Evolutionary conservation across 1,139 yeast species (phyloP).

Genomic region (Yamadazyma buinensis): DNA sequence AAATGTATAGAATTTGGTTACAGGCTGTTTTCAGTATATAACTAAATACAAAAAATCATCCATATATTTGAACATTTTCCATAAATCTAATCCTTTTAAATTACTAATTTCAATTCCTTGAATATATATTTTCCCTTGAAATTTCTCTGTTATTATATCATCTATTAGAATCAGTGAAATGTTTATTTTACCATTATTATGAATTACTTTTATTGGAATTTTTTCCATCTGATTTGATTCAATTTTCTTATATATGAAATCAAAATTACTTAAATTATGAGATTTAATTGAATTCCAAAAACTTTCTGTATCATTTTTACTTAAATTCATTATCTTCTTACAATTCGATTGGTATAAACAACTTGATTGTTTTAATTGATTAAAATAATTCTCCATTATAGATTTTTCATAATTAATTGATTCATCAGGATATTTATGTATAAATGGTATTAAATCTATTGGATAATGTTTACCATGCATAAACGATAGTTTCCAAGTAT

Average conservation of each 20-base stretch:
- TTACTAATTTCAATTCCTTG: conserved; percentile 54
- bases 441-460: conserved; percentile 44
- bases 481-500: conserved; percentile 49
- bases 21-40: conserved; percentile 74
- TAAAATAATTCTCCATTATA: conserved; percentile 57
- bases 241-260: conserved; percentile 13
- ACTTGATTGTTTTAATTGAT: conserved; percentile 77
- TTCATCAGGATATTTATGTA: conserved; percentile 12
- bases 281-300: conserved; percentile 53
- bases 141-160: conserved; percentile 22
- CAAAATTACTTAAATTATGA: conserved; percentile 27
- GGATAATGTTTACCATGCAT: conserved; percentile 45
- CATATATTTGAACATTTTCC: conserved; percentile 51
- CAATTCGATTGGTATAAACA: conserved; percentile 71
- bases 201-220: too few species aligned
- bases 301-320: conserved; percentile 52
- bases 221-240: too few species aligned
- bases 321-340: conserved; percentile 69
- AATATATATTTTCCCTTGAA: conserved; percentile 21
- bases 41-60: conserved; percentile 73
- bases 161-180: conserved; percentile 41
- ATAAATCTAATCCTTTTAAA: conserved; percentile 49
- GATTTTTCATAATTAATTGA: conserved; percentile 22
- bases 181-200: conserved; percentile 10
- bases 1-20: conserved; percentile 96